Percentiles rank a stretch among this genome's conserved stretches.
Conservation (phyloP, 345 rosid species). For the Mallotus nudiflorus region DNA sequence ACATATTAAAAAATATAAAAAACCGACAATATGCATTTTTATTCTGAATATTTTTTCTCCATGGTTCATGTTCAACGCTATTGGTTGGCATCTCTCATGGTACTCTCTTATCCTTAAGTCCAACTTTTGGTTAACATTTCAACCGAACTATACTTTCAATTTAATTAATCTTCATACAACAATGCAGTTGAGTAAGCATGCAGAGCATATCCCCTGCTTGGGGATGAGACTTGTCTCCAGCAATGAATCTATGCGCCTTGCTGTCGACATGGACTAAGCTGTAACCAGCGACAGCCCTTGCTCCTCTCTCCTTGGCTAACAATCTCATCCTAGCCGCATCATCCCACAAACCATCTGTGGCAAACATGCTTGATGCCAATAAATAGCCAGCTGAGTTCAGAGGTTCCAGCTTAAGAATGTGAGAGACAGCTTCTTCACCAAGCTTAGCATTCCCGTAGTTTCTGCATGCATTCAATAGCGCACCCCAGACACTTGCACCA, state of each 20-base stretch:
- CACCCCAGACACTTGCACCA: constrained; percentile 66
- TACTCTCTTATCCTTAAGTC: too few species aligned
- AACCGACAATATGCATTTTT: too few species aligned
- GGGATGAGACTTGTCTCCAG: constrained; percentile 49
- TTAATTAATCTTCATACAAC: too few species aligned
- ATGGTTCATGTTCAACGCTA: too few species aligned
- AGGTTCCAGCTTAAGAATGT: constrained; percentile 59
- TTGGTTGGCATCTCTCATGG: too few species aligned
- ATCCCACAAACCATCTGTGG: constrained; percentile 51
- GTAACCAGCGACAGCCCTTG: constrained; percentile 48
- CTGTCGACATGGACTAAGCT: constrained; percentile 52
- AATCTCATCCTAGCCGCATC: constrained; percentile 50
- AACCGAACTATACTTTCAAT: too few species aligned
- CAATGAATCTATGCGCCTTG: constrained; percentile 40
- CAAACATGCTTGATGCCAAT: constrained; percentile 58
- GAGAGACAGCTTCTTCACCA: constrained; percentile 40
- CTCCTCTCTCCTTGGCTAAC: constrained; percentile 53
- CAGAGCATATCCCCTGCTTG: not conserved
- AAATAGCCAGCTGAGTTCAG: constrained; percentile 55
- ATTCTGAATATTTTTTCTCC: too few species aligned
- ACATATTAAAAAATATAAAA: too few species aligned
- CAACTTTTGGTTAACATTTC: too few species aligned
- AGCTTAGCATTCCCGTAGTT: constrained; percentile 39
- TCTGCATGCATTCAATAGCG: constrained; percentile 63
- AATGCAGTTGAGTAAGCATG: too few species aligned